Conservation (phyloP, 768 basidiomycete genomes). For the Tylopilus plumbeoviolaceoides region DNA sequence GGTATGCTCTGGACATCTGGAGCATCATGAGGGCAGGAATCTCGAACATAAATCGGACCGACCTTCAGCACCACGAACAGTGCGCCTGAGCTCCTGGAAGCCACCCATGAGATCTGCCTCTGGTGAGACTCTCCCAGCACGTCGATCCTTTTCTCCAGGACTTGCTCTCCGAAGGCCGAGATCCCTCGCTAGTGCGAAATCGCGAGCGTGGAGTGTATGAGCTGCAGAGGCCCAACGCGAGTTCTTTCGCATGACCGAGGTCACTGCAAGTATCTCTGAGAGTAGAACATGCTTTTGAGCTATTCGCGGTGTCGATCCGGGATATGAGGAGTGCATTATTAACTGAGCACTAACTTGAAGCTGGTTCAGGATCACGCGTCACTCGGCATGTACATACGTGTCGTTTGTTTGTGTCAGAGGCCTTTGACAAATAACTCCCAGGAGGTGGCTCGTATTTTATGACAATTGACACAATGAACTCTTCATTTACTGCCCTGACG, state of each 20-base stretch:
- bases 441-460: constrained; percentile 3
- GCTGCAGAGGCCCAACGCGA: constrained; percentile 88
- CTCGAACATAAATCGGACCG: constrained; percentile 18
- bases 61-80: constrained; percentile 68
- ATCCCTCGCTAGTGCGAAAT: constrained; percentile 67
- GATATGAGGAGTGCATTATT: constrained; percentile 18
- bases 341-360: not conserved
- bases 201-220: constrained; percentile 56
- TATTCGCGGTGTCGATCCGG: constrained; percentile 26
- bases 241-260: constrained; percentile 95
- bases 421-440: constrained; percentile 23
- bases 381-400: not conserved
- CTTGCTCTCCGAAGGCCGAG: constrained; percentile 67
- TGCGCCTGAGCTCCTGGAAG: constrained; percentile 81
- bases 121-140: constrained; percentile 49
- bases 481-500: constrained; percentile 34
- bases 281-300: constrained; percentile 77
- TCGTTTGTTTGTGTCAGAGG: constrained; percentile 25
- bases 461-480: constrained; percentile 10
- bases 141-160: constrained; percentile 39
- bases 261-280: constrained; percentile 89
- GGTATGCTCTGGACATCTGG: constrained; percentile 59
- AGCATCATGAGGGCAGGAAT: constrained; percentile 14
- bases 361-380: not conserved
- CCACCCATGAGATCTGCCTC: constrained; percentile 88